Percentiles rank a stretch among this genome's conserved stretches.
Conservation (phyloP, 345 rosid species). For the Eucalyptus polybractea region DNA sequence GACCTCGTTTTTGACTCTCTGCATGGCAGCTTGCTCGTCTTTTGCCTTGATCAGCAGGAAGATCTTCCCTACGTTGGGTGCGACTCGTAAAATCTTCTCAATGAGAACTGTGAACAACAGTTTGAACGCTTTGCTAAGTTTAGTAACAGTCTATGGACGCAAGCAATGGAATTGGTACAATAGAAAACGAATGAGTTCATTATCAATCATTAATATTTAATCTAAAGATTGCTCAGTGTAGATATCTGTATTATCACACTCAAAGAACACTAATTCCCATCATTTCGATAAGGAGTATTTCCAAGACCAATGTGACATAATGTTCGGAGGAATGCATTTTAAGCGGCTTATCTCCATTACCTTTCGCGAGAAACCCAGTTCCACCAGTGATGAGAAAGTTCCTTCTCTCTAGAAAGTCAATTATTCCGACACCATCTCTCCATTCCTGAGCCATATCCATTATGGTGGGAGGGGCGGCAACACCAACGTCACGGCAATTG, state of each 20-base stretch:
- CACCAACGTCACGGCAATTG: too few species aligned
- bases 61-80: neutral
- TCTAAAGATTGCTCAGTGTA: neutral
- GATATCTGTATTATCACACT: neutral
- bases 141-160: too few species aligned
- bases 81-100: neutral
- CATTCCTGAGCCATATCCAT: neutral
- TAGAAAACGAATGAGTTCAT: neutral
- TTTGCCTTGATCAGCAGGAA: neutral
- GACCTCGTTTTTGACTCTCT: too few species aligned
- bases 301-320: neutral
- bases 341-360: neutral
- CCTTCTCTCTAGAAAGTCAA: neutral
- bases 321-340: too few species aligned
- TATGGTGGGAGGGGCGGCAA: neutral
- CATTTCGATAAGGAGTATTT: neutral
- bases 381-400: neutral
- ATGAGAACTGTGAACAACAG: neutral
- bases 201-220: neutral
- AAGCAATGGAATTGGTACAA: neutral
- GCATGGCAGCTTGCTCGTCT: neutral
- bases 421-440: neutral
- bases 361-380: neutral
- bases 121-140: too few species aligned
- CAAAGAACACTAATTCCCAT: neutral